These are phyloP conservation scores for Ustilago xerochloae DNA, from an alignment of 1,284 basidiomycete species.

Conservation along the genomic window DNA sequence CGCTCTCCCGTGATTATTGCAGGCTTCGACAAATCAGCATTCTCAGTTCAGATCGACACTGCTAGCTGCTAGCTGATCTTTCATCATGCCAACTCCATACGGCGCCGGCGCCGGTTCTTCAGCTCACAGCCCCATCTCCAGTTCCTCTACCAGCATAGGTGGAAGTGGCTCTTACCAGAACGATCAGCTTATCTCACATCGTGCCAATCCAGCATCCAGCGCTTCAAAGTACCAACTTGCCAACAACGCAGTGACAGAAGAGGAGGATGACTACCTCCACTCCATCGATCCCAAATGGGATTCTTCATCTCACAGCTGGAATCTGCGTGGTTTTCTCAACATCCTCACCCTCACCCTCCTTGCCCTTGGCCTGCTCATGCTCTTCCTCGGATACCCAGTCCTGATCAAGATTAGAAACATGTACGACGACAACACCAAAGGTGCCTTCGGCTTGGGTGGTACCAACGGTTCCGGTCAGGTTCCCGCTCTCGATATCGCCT, in stretches of 20 bases:
- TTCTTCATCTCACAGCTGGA: conserved; percentile 44
- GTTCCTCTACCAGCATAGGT: conserved; percentile 34
- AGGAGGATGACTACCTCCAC: conserved; percentile 63
- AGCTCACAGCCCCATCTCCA: conserved; percentile 32
- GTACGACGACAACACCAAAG: conserved; percentile 48
- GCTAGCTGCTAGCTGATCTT: background rate
- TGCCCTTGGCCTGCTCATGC: conserved; percentile 53
- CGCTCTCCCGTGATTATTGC: too few relatives aligned
- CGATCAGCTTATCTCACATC: conserved; percentile 16
- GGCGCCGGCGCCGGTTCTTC: conserved; percentile 21
- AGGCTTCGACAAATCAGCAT: too few relatives aligned
- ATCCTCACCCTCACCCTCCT: conserved; percentile 56
- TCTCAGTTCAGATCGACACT: background rate
- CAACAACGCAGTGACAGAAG: conserved; percentile 21
- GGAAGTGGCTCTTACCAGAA: conserved; percentile 15
- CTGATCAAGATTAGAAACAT: conserved; percentile 52
- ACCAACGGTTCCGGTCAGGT: conserved; percentile 67
- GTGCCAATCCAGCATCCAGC: conserved; percentile 1
- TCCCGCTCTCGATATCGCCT: conserved; percentile 41
- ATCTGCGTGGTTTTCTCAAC: conserved; percentile 59
- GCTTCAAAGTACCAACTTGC: conserved; percentile 33
- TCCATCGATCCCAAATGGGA: conserved; percentile 52
- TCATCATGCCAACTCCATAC: conserved; percentile 28
- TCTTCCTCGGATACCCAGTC: conserved; percentile 66
- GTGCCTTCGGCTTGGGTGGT: conserved; percentile 76